These are phyloP conservation scores for Biscogniauxia sp. DNA, from an alignment of 2,329 filamentous ascomycete genomes.

Conservation along the genomic window DNA sequence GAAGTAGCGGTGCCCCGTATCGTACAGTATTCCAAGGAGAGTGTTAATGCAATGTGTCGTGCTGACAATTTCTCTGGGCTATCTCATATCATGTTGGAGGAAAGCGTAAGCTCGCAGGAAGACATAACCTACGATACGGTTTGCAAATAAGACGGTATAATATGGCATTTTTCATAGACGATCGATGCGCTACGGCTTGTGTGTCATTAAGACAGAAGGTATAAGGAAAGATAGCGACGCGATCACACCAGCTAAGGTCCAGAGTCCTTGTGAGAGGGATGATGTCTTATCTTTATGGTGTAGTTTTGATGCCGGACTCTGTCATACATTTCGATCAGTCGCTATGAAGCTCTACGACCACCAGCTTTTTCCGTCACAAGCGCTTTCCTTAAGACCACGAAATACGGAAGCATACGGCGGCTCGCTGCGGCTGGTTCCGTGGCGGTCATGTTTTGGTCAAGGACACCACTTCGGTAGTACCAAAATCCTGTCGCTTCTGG, in stretches of 20 bases:
- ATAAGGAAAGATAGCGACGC: no score
- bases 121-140: slow-evolving; percentile 4
- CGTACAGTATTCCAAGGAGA: slow-evolving; percentile 9
- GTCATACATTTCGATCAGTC: no score
- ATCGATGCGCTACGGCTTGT: no score
- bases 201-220: no score
- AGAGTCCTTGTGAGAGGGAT: no score
- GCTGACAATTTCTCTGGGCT: slow-evolving; percentile 6
- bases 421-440: slow-evolving; percentile 12
- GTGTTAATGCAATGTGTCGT: slow-evolving; percentile 9
- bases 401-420: background rate
- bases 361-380: background rate
- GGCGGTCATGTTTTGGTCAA: slow-evolving; percentile 12
- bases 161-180: no score
- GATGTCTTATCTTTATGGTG: no score
- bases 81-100: slow-evolving; percentile 2
- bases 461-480: slow-evolving; percentile 15
- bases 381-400: slow-evolving; percentile 1
- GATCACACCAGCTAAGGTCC: no score
- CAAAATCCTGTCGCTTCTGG: slow-evolving; percentile 10
- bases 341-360: no score
- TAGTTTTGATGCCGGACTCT: no score
- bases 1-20: slow-evolving; percentile 6
- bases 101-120: slow-evolving; percentile 5
- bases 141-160: no score